Evolutionary conservation across 257 asterid species (phyloP), one percentile per base, ranked within the genome.

Genomic region (Coffea canephora): DNA sequence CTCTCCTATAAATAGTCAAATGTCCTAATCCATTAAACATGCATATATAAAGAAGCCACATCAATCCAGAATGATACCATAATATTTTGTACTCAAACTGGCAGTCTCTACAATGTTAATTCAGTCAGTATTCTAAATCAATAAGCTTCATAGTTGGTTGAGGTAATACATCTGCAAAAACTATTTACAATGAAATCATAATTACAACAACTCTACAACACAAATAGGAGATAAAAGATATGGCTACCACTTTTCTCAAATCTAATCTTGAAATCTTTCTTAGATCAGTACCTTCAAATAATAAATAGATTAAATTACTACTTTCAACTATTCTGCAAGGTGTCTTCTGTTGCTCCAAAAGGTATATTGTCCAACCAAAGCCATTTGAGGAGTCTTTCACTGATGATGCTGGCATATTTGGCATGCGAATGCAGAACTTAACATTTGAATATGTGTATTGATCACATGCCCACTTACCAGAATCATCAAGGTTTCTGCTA

Each of bases 401-500:
- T 87, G 94, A 34, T 86, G 87, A 52, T 86, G 85, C 77, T 77
- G 85, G 76, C 98, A 93, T 79, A 88, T 82, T 39, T 80, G 90
- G 82, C 94, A 90, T 31, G 84, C 45, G 34, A 88, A 69, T 21
- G 88, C 87, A 27, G 65, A 91, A 77, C 82, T 75, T 85, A 13
- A 34, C 66, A 18, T 90, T 93, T 52, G 83, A 48, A 49, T 80
- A 89, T 27, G 96, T 91, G 82, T 97, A 93, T 25, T 87, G 78
- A 61, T 93, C 91, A 65, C 97, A 91, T 21, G 87, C 83, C 95
- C 97, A 93, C 77, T 74, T 80, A 72, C 88, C 88, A 0, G 90
- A 55, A 87, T 92, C 94, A 59, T 89, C 95, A 43, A 78, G 41
- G 70, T 81, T 88, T 86, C 89, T 86, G 71, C 79, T 78, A 18